Conservation (phyloP, 2,329 filamentous ascomycete genomes). For the Trichoderma cornu-damae region DNA sequence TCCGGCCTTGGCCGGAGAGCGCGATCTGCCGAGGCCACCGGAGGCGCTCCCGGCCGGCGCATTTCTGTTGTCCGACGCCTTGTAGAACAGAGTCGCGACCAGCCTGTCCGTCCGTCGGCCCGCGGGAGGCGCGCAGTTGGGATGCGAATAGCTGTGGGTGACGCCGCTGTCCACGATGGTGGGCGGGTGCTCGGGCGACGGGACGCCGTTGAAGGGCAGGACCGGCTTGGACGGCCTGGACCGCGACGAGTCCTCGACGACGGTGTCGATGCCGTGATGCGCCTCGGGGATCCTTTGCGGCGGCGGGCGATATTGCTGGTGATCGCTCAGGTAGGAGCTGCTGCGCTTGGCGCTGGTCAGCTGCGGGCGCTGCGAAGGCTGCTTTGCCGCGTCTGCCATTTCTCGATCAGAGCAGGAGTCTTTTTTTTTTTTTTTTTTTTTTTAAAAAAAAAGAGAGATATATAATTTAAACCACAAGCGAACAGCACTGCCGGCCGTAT, state of each 20-base stretch:
- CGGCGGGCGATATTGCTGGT: slow-evolving; percentile 58
- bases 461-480: too few species aligned
- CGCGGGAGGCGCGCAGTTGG: slow-evolving; percentile 53
- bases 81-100: slow-evolving; percentile 61
- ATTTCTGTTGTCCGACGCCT: slow-evolving; percentile 36
- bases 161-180: slow-evolving; percentile 58
- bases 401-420: not conserved
- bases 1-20: slow-evolving; percentile 28
- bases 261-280: slow-evolving; percentile 59
- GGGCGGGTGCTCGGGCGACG: slow-evolving; percentile 53
- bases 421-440: too few species aligned
- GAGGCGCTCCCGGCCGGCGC: slow-evolving; percentile 32
- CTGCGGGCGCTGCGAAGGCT: slow-evolving; percentile 41
- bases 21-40: slow-evolving; percentile 20
- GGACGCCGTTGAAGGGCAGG: slow-evolving; percentile 55
- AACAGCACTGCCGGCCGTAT: too few species aligned
- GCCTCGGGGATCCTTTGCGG: slow-evolving; percentile 43
- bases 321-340: slow-evolving; percentile 58
- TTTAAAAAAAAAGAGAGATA: too few species aligned
- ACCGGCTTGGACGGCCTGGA: slow-evolving; percentile 37
- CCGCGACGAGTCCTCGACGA: slow-evolving; percentile 50
- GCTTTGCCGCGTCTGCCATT: slow-evolving; percentile 24
- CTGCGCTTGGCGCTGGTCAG: slow-evolving; percentile 50
- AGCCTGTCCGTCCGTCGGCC: slow-evolving; percentile 48
- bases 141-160: slow-evolving; percentile 57